Evolutionary conservation across 73 alveolate species (phyloP).

Genomic region (Tetrahymena malaccensis): DNA sequence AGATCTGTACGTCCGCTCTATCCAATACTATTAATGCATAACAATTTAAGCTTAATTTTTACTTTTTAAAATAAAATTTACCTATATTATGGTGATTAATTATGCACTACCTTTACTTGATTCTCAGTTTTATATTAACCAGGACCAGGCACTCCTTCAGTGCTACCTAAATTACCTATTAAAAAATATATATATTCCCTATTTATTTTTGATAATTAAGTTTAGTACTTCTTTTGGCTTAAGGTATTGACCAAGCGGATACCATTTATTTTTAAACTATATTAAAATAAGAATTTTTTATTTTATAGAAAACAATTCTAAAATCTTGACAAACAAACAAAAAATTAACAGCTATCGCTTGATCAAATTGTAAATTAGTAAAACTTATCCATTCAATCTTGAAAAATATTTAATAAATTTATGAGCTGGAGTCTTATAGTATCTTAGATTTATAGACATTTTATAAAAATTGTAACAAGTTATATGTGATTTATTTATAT

Average conservation of each 20-base stretch:
- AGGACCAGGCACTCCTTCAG: not conserved
- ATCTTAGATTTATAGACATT: too few relatives aligned
- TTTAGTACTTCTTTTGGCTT: not conserved
- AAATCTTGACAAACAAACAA: not conserved
- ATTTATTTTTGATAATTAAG: not conserved
- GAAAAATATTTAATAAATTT: not conserved
- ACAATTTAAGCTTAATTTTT: not conserved
- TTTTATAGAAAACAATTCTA: not conserved
- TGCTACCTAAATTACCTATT: not conserved
- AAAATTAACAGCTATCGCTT: not conserved
- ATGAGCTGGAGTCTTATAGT: too few relatives aligned
- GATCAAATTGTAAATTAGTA: not conserved
- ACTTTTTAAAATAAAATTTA: not conserved
- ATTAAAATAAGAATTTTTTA: not conserved
- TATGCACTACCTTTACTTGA: not conserved
- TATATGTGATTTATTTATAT: too few relatives aligned
- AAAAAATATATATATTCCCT: not conserved
- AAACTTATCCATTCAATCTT: not conserved
- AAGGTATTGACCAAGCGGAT: not conserved
- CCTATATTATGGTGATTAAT: not conserved
- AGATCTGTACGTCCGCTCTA: not conserved
- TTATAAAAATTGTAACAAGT: too few relatives aligned
- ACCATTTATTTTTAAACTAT: not conserved
- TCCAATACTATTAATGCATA: not conserved
- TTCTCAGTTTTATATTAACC: not conserved